Evolutionary conservation across 2,329 filamentous ascomycete species (phyloP).

Genomic region (Verticillium alfalfae): DNA sequence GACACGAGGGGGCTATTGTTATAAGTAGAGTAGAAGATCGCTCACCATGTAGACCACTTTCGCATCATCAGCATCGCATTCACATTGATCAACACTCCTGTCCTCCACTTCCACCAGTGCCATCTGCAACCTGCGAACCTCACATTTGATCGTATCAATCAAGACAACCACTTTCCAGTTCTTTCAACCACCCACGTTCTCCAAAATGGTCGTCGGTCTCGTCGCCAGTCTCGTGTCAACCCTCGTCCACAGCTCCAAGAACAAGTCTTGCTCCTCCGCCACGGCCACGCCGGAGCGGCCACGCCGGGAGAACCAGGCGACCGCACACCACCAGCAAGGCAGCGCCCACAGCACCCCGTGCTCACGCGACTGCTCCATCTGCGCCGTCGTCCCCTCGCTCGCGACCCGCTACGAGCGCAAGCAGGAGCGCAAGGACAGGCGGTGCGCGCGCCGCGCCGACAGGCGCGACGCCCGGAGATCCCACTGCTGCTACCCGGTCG

Average conservation of each 20-base stretch:
- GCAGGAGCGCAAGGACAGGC: not conserved
- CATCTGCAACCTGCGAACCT: not conserved
- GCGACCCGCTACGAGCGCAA: not conserved
- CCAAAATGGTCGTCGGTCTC: constrained; percentile 7
- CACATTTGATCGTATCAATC: not conserved
- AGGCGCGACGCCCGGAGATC: not conserved
- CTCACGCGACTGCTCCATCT: not conserved
- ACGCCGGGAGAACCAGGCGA: not conserved
- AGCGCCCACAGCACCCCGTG: not conserved
- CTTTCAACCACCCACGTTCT: not conserved
- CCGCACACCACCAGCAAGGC: not conserved
- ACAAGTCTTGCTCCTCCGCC: constrained; percentile 2
- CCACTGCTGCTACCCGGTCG: not conserved
- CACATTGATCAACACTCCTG: not conserved
- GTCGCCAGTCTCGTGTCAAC: constrained; percentile 11
- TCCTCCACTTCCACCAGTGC: not conserved
- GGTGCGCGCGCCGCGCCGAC: not conserved
- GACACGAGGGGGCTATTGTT: not conserved
- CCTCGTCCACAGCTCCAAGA: constrained; percentile 9
- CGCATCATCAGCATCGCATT: not conserved
- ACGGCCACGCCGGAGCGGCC: constrained; percentile 4
- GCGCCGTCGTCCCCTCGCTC: not conserved
- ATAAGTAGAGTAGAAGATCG: not conserved
- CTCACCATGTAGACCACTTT: not conserved
- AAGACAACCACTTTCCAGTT: not conserved